Evolutionary conservation across 495 filamentous ascomycete species (phyloP).

Genomic region (Talaromyces ruber): DNA sequence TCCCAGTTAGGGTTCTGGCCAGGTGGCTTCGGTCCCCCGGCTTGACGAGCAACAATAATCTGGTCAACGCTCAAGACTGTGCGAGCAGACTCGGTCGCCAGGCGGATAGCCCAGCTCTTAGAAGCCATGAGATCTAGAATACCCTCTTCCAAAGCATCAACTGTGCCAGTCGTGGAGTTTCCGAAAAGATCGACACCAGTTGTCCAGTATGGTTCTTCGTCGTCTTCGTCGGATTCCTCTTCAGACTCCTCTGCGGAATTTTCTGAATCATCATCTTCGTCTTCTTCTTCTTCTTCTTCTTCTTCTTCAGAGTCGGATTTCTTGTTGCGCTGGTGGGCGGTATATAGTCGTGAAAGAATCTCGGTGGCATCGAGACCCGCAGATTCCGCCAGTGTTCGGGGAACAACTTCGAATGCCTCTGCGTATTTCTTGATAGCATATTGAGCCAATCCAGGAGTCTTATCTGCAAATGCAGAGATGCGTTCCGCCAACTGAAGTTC

Average conservation of each 20-base stretch:
- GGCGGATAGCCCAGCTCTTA: slow-evolving; percentile 93
- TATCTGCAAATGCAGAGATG: slow-evolving; percentile 79
- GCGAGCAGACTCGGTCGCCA: slow-evolving; percentile 89
- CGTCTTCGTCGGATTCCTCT: slow-evolving; percentile 17
- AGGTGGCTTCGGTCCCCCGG: slow-evolving; percentile 93
- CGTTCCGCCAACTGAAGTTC: slow-evolving; percentile 93
- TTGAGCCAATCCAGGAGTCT: slow-evolving; percentile 85
- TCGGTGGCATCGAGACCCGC: slow-evolving; percentile 95
- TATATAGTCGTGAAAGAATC: slow-evolving; percentile 82
- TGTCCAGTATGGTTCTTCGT: slow-evolving; percentile 71
- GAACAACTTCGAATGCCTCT: slow-evolving; percentile 96
- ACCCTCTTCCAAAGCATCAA: slow-evolving; percentile 81
- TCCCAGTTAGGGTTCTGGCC: slow-evolving; percentile 97
- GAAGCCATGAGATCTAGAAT: slow-evolving; percentile 86
- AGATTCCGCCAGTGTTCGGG: slow-evolving; percentile 85
- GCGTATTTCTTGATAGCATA: slow-evolving; percentile 96
- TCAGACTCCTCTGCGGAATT: slow-evolving; percentile 18
- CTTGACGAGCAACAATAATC: slow-evolving; percentile 97
- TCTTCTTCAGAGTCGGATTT: background rate
- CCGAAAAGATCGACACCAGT: slow-evolving; percentile 92
- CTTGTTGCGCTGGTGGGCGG: slow-evolving; percentile 65
- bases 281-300: background rate
- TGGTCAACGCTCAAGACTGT: slow-evolving; percentile 97
- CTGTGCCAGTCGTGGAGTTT: slow-evolving; percentile 65
- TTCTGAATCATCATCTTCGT: slow-evolving; percentile 13